phyloP scores from a whole-genome alignment of 2,329 filamentous ascomycete genomes.

The Ophiostoma montium region DNA sequence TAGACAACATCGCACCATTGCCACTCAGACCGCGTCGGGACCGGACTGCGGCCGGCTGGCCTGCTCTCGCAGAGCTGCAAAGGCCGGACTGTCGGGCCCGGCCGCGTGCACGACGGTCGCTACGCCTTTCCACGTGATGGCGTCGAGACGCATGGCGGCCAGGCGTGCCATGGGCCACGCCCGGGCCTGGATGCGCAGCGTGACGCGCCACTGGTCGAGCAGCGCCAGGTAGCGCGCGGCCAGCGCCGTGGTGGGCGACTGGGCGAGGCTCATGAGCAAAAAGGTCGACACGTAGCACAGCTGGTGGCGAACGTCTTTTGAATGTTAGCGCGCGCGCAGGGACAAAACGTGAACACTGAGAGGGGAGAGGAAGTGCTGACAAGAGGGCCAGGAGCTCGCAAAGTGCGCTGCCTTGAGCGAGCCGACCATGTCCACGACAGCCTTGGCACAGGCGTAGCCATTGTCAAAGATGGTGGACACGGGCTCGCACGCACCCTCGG shows the following conservation, averaged over 20 bases:
- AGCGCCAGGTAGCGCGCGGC: constrained; percentile 12
- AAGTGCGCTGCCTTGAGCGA: constrained; percentile 15
- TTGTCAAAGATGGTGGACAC: constrained; percentile 17
- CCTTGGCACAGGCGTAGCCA: constrained; percentile 15
- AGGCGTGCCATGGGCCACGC: constrained; percentile 16
- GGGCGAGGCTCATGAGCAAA: constrained; percentile 15
- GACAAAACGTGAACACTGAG: not conserved
- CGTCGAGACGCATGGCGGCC: constrained; percentile 16
- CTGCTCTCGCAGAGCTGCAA: constrained; percentile 9
- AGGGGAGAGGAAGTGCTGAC: constrained; percentile 7
- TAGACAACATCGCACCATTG: constrained; percentile 7
- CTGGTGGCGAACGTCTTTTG: constrained; percentile 15
- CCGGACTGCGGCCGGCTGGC: not conserved
- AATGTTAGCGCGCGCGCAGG: not conserved
- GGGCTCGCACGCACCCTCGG: constrained; percentile 12
- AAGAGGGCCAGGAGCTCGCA: constrained; percentile 15
- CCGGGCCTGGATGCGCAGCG: constrained; percentile 15
- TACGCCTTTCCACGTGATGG: constrained; percentile 16
- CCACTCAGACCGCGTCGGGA: not conserved
- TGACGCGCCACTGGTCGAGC: constrained; percentile 15
- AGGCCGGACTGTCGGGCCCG: constrained; percentile 14
- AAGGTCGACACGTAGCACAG: constrained; percentile 17
- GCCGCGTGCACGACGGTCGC: constrained; percentile 11
- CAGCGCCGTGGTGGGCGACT: constrained; percentile 13
- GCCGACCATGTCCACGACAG: constrained; percentile 14